Evolutionary conservation across 371 early-diverging fungal genomes (phyloP).

Genomic region (Mucor velutinosus): DNA sequence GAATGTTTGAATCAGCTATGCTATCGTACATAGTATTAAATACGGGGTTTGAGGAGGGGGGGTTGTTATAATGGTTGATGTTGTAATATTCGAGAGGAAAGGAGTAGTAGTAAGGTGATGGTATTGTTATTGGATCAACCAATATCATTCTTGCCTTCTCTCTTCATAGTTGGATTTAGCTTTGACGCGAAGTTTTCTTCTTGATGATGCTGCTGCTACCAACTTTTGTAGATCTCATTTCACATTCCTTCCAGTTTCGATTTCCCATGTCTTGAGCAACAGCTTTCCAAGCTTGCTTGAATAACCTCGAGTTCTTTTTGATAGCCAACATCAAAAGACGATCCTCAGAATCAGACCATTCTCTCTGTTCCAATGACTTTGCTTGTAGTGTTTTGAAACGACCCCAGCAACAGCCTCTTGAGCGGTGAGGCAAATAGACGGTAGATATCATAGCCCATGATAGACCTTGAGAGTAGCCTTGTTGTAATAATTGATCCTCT

Average conservation of each 20-base stretch:
- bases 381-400: conserved; percentile 33
- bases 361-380: conserved; percentile 31
- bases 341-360: conserved; percentile 39
- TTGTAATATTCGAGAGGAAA: background rate
- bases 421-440: conserved; percentile 27
- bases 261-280: conserved; percentile 35
- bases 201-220: background rate
- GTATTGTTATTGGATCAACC: background rate
- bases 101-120: background rate
- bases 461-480: conserved; percentile 30
- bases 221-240: conserved; percentile 23
- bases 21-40: conserved; percentile 4
- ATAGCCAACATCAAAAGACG: conserved; percentile 30
- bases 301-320: conserved; percentile 35
- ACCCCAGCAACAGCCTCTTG: conserved; percentile 36
- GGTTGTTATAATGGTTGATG: background rate
- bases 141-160: background rate
- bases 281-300: conserved; percentile 47
- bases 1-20: background rate
- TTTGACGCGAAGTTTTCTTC: background rate
- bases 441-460: conserved; percentile 36
- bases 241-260: conserved; percentile 44
- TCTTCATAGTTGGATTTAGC: background rate
- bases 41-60: background rate
- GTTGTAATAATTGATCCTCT: conserved; percentile 26